Evolutionary conservation across 805 yeast genomes (phyloP).

Genomic region (Schizosaccharomyces cryophilus): DNA sequence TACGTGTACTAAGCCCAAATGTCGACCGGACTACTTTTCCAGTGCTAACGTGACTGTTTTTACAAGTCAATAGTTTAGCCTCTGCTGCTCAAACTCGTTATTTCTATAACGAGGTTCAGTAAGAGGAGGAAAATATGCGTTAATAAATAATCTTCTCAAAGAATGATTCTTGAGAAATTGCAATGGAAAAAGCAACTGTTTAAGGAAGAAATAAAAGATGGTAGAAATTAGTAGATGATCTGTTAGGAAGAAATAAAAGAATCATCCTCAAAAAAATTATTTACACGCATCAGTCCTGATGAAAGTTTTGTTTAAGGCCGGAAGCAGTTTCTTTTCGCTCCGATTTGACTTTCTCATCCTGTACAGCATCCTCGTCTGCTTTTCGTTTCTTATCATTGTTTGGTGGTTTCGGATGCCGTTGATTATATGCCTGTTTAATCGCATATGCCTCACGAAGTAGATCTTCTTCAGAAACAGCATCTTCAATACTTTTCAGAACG

Average conservation of each 20-base stretch:
- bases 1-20: too few relatives aligned
- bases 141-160: neutral
- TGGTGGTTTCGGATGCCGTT: neutral
- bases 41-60: neutral
- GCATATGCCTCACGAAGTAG: conserved; percentile 17
- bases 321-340: too few relatives aligned
- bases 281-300: too few relatives aligned
- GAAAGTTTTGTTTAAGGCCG: too few relatives aligned
- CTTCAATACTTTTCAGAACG: conserved; percentile 62
- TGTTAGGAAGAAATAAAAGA: too few relatives aligned
- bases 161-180: neutral
- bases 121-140: neutral
- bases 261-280: too few relatives aligned
- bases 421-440: neutral
- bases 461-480: conserved; percentile 63
- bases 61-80: neutral
- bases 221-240: too few relatives aligned
- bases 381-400: neutral
- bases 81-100: neutral
- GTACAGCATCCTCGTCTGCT: neutral
- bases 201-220: too few relatives aligned
- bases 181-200: neutral
- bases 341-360: too few relatives aligned
- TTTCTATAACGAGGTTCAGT: neutral
- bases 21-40: neutral